A percentile compares a stretch with the other conserved stretches of the same genome.
phyloP scores from a whole-genome alignment of 2,329 filamentous ascomycete genomes.

The Diplodia corticola region DNA sequence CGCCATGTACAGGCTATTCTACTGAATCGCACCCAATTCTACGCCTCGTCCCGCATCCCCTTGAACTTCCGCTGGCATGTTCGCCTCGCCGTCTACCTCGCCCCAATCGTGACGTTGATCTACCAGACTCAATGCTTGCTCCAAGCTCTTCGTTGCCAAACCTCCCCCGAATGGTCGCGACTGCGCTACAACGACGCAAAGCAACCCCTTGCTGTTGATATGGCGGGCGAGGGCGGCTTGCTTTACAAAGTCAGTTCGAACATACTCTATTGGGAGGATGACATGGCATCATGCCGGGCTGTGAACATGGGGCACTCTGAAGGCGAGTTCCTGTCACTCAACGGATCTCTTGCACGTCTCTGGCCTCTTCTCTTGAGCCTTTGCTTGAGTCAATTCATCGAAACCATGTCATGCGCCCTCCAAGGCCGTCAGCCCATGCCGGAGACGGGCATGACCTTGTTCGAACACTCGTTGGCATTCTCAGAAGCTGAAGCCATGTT shows the following conservation, averaged over 20 bases:
- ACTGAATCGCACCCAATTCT: conserved; percentile 89
- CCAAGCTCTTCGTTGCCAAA: conserved; percentile 90
- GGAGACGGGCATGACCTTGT: conserved; percentile 93
- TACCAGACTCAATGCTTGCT: conserved; percentile 70
- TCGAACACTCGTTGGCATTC: conserved; percentile 94
- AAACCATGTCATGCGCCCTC: conserved; percentile 83
- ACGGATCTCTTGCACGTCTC: conserved; percentile 73
- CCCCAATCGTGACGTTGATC: conserved; percentile 69
- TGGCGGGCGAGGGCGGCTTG: conserved; percentile 62
- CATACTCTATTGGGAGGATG: conserved; percentile 71
- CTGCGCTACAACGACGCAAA: conserved; percentile 49
- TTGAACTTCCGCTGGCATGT: conserved; percentile 73
- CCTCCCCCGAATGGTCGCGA: conserved; percentile 51
- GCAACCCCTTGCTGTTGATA: conserved; percentile 48
- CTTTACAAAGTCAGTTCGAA: conserved; percentile 71
- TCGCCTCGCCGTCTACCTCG: conserved; percentile 67
- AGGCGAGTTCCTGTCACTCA: conserved; percentile 55
- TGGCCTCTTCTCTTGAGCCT: conserved; percentile 74
- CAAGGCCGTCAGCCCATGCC: conserved; percentile 77
- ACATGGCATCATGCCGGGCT: conserved; percentile 72
- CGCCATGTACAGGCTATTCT: conserved; percentile 64
- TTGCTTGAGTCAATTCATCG: conserved; percentile 78
- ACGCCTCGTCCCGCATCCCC: conserved; percentile 81
- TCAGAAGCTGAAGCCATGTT: conserved; percentile 91
- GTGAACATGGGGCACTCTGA: conserved; percentile 65